These are phyloP conservation scores for Penicillium argentinense DNA, from an alignment of 495 filamentous ascomycete species.

Conservation along the genomic window DNA sequence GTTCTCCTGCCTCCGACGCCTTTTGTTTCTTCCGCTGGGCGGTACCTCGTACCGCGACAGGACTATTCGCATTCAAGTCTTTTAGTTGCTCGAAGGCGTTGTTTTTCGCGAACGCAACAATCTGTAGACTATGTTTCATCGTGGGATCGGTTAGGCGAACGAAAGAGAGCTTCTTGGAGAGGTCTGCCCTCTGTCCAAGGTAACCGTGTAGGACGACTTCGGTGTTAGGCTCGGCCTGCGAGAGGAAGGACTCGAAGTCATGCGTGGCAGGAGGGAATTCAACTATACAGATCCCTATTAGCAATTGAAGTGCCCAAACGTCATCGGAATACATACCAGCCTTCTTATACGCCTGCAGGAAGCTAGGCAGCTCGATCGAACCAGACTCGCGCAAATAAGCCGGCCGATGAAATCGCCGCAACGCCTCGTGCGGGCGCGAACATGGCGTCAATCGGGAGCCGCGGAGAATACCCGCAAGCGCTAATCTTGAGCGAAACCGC, in stretches of 20 bases:
- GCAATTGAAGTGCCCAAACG: too few species aligned
- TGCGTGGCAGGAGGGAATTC: conserved; percentile 52
- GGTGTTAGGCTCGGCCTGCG: conserved; percentile 39
- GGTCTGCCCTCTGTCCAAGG: conserved; percentile 59
- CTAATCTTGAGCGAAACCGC: conserved; percentile 20
- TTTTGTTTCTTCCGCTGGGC: conserved; percentile 46
- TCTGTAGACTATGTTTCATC: conserved; percentile 49
- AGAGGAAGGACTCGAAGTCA: conserved; percentile 46
- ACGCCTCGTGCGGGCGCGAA: conserved; percentile 6
- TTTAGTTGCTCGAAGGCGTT: conserved; percentile 48
- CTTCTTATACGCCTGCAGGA: conserved; percentile 49
- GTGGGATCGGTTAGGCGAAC: conserved; percentile 57
- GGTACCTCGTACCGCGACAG: conserved; percentile 51
- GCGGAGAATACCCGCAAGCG: conserved; percentile 40
- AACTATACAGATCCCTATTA: conserved; percentile 37
- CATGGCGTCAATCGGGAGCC: conserved; percentile 12
- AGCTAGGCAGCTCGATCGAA: conserved; percentile 19
- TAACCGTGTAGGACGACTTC: conserved; percentile 71
- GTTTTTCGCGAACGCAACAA: conserved; percentile 50
- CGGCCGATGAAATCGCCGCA: conserved; percentile 28
- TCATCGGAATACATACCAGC: conserved; percentile 51
- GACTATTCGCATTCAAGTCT: conserved; percentile 47
- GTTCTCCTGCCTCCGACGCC: conserved; percentile 20
- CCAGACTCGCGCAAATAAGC: conserved; percentile 20
- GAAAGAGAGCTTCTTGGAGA: conserved; percentile 68